Evolutionary conservation across 768 basidiomycete genomes (phyloP).

Genomic region (Cystofilobasidium macerans): DNA sequence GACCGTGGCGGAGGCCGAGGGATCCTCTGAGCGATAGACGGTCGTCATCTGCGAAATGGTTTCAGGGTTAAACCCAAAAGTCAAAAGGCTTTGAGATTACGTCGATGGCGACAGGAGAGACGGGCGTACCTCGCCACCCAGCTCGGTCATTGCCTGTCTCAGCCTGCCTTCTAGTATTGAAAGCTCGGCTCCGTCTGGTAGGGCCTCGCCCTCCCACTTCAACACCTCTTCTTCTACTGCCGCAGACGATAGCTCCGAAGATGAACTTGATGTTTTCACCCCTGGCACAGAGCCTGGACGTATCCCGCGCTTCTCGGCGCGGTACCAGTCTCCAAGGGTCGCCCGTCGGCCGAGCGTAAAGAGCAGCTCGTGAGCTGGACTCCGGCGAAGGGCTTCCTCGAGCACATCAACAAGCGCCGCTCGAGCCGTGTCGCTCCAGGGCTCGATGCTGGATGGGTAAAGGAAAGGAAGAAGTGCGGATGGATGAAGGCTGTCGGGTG

Average conservation of each 20-base stretch:
- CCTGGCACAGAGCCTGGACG: no score
- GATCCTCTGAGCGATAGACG: not conserved
- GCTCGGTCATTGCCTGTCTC: not conserved
- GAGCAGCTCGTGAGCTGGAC: not conserved
- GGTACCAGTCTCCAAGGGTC: not conserved
- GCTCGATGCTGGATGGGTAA: no score
- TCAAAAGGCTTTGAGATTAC: no score
- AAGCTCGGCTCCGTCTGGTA: not conserved
- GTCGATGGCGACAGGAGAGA: no score
- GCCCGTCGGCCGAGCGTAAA: not conserved
- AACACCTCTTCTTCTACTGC: not conserved
- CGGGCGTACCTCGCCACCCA: not conserved
- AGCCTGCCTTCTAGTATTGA: not conserved
- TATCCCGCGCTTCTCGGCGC: not conserved
- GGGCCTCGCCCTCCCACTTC: not conserved
- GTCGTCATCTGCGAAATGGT: no score
- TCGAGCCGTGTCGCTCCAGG: no score
- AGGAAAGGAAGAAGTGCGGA: no score
- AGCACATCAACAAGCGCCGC: not conserved
- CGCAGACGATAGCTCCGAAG: no score
- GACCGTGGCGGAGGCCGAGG: not conserved
- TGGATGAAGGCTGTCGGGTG: no score
- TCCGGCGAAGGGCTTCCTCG: not conserved
- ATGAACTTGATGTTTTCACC: no score
- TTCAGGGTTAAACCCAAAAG: no score